Evolutionary conservation across 257 asterid species (phyloP), one percentile per base, ranked within the genome.

Genomic region (Przewalskia tangutica): DNA sequence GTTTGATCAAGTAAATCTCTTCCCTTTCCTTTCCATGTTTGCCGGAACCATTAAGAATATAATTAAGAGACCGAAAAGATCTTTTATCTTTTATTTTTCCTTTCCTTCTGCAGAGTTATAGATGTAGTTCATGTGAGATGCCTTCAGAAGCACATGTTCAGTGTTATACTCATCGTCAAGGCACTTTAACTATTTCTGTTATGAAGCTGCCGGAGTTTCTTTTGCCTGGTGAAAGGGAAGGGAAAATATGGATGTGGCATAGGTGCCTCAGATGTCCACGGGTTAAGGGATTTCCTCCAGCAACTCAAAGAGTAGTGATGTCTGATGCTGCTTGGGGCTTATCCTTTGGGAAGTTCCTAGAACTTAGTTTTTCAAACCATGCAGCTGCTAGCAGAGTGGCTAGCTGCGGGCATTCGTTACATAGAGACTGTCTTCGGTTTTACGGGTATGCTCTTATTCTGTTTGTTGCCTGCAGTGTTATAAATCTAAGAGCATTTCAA

Each of bases 311-410:
- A 85, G 84, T 95, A 76, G 90, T 94, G 81, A 95, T 95, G 99
- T 95, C 99, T 84, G 99, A 95, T 90, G 99, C 99, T 84, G 98
- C 98, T 34, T 92, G 99, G 99, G 98, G 97, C 44, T 84, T 95
- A 88, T 95, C 99, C 70, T 92, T 95, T 53, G 99, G 99, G 79
- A 95, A 95, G 91, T 95, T 95, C 87, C 89, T 95, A 89, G 99
- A 95, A 89, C 95, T 95, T 82, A 95, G 99, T 85, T 95, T 95
- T 86, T 95, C 98, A 50, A 95, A 94, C 87, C 98, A 95, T 88
- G 99, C 98, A 42, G 99, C 98, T 82, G 99, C 98, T n/a, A 95
- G 98, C 85, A 95, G 98, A 90, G 99, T 91, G 77, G 98, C 98
- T n/a, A 92, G 97, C 89, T 95, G 99, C 36, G 99, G 99, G 79